phyloP scores from a whole-genome alignment of 768 basidiomycete genomes.

The Leccinum variicolor region DNA sequence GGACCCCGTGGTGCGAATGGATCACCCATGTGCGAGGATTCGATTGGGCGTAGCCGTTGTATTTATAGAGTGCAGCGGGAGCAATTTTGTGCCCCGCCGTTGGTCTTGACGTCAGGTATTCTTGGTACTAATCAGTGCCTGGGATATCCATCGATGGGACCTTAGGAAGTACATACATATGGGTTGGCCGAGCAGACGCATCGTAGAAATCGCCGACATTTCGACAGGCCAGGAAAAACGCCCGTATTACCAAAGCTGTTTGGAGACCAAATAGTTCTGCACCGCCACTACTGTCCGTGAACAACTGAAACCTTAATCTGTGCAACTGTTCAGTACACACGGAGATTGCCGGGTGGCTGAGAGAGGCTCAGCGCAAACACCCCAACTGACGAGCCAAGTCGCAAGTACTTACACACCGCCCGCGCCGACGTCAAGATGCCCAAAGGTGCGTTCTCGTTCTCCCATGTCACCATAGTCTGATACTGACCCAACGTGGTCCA shows the following conservation, averaged over 20 bases:
- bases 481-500: slow-evolving; percentile 30
- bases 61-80: not conserved
- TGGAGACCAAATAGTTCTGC: not conserved
- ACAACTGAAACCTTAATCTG: slow-evolving; percentile 3
- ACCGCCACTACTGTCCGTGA: not conserved
- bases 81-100: not conserved
- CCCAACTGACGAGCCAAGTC: slow-evolving; percentile 17
- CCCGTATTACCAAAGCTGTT: not conserved
- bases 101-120: not conserved
- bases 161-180: not conserved
- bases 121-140: not conserved
- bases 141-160: not conserved
- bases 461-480: not conserved
- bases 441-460: slow-evolving; percentile 30
- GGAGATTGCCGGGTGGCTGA: slow-evolving; percentile 37
- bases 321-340: slow-evolving; percentile 26
- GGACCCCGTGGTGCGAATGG: not conserved
- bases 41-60: not conserved
- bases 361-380: not conserved
- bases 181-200: not conserved
- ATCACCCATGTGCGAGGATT: not conserved
- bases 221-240: not conserved
- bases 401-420: slow-evolving; percentile 19
- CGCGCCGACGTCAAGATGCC: slow-evolving; percentile 41
- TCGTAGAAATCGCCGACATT: not conserved